Conservation (phyloP, 2,329 filamentous ascomycete genomes). For the Thielaviopsis ethacetica region DNA sequence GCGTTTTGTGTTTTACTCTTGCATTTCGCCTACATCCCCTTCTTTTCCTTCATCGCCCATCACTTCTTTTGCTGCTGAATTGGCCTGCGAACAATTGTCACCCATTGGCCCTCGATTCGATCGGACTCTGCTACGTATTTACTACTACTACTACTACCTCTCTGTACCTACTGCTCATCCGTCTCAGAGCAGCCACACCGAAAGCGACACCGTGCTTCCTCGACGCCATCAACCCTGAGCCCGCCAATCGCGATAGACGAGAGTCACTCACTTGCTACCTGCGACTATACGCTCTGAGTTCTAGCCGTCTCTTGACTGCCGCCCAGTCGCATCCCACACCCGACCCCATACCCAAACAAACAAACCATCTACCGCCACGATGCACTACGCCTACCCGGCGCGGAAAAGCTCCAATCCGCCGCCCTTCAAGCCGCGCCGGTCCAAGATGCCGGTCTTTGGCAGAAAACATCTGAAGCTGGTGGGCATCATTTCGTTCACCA, state of each 20-base stretch:
- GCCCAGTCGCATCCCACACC: neutral
- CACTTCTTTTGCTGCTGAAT: neutral
- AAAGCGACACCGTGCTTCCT: neutral
- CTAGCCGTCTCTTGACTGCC: neutral
- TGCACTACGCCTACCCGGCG: constrained; percentile 84
- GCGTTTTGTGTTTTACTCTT: neutral
- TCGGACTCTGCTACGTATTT: neutral
- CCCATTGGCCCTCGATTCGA: neutral
- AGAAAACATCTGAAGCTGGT: constrained; percentile 46
- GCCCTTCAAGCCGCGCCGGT: constrained; percentile 48
- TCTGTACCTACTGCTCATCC: neutral
- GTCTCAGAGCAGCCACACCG: neutral
- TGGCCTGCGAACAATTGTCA: neutral
- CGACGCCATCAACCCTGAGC: neutral
- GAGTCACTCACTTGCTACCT: neutral
- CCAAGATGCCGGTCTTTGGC: constrained; percentile 36
- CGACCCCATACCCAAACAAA: neutral
- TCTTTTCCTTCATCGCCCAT: neutral
- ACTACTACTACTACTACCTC: too few relatives aligned
- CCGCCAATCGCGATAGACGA: neutral
- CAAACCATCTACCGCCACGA: constrained; percentile 22
- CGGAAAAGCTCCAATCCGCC: constrained; percentile 67
- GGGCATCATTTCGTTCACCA: constrained; percentile 34
- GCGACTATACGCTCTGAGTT: neutral
- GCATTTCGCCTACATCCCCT: neutral